Base-by-base conservation (phyloP, 1,284 basidiomycete species). In the Cutaneotrichosporon curvatum region DNA sequence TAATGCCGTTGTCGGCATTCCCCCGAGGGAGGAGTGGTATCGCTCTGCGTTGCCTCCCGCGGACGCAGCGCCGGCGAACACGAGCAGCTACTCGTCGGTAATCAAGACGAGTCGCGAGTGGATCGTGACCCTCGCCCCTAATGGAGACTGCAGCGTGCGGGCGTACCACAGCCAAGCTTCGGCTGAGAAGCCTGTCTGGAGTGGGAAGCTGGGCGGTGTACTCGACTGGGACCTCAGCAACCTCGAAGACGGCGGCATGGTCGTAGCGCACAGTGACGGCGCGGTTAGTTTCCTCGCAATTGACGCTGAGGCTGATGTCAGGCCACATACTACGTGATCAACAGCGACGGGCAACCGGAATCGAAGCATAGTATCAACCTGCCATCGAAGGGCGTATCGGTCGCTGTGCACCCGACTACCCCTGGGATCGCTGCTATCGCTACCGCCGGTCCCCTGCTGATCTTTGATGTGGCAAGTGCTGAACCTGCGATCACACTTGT, bases 381-480 rank as follows among this genome's bases (percentile, higher is more conserved):
- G 2, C 36, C 22, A 4, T 40, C 34, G 2, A 45, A 66, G 3
- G 56, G 72, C 11, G 11, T 16, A 15, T 15, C 32, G 6, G 32
- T 74, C 31, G 25, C 59, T 2, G 60, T 73, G 18, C 73, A 75
- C 47, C 72, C 73, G 1, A 71, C 70, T 2, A 68, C 69, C 0
- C 61, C 68, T 0, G 53, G 58, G 4, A 43, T 75, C 18, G 54
- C 71, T 7, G 57, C 58, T 0, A 57, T 60, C 0, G 54, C 59
- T 14, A 50, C 58, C 8, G 38, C 55, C 0, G 25, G 45, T 2
- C 50, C 63, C 1, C 42, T 65, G 3, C 46, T 60, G 9, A 59
- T 75, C 37, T 74, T 67, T 53, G 64, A 74, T 50, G 43, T 68
- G 6, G 44, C 59, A 4, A 23, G 37, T 2, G 18, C 54, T 4